These are phyloP conservation scores for Haberlea rhodopensis DNA, from an alignment of 257 asterid species.

Conservation along the genomic window DNA sequence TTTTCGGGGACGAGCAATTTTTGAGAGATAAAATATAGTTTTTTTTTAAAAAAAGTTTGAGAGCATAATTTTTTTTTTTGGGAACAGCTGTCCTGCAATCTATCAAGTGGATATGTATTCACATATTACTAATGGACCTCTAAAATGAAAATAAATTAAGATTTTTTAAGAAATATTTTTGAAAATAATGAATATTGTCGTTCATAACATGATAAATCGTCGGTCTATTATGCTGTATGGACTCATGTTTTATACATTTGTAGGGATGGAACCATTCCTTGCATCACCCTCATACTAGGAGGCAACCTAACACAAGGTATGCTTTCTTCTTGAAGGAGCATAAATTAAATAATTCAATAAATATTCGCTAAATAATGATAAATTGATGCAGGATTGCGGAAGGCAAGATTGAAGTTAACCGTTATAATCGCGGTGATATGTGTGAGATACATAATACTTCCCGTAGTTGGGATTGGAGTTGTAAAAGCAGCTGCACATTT, in stretches of 20 bases:
- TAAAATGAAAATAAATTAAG: too few relatives aligned
- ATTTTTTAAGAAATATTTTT: too few relatives aligned
- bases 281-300: conserved; percentile 85
- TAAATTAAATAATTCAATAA: background rate
- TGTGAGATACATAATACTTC: conserved; percentile 67
- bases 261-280: conserved; percentile 84
- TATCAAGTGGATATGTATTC: too few relatives aligned
- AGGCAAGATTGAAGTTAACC: conserved; percentile 43
- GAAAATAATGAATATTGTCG: too few relatives aligned
- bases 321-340: background rate
- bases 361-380: background rate
- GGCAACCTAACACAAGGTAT: conserved; percentile 88
- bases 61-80: too few relatives aligned
- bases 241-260: background rate
- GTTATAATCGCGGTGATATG: conserved; percentile 46
- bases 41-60: too few relatives aligned
- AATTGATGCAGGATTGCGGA: conserved; percentile 52
- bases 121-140: too few relatives aligned
- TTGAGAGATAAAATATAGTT: too few relatives aligned
- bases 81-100: too few relatives aligned
- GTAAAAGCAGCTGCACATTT: conserved; percentile 62
- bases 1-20: too few relatives aligned
- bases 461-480: conserved; percentile 59
- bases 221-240: too few relatives aligned
- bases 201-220: too few relatives aligned